Evolutionary conservation across 164 flowering plant genomes (phyloP), one percentile per base, ranked within the genome.

Genomic region (Stephania cephalantha): DNA sequence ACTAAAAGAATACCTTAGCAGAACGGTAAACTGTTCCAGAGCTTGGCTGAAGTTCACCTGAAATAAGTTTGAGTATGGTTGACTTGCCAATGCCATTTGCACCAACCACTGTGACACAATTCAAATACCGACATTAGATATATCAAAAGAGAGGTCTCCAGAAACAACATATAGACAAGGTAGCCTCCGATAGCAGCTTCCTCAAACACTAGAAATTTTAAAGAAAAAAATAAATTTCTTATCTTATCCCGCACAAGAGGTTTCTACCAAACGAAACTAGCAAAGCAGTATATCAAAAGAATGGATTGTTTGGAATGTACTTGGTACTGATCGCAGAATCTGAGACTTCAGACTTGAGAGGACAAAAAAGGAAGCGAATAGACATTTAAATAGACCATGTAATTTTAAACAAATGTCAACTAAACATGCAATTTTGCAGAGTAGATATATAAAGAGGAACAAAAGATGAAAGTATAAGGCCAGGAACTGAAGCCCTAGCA

Each of bases 1-100:
- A 61, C 66, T 35, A 61, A 18, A 18, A 61, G 71, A 8, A 75
- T 85, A 95, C 98, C 98, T 95, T 95, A 9, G 97, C 98, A 46
- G 99, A 95, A 77, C 98, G 98, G 76, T 91, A 93, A 77, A 92
- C 93, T 31, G 99, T 95, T 72, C 99, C 99, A 77, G 98, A 93
- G 83, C 85, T 95, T 76, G 99, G 99, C 79, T 95, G 99, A 75
- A 95, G 92, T 12, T 95, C 99, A 74, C 99, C 99, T 8, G 98
- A 81, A 74, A 95, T 93, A 61, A 95, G 81, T 81, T 95, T 95
- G 64, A 95, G 98, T 74, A 95, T 92, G 12, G 99, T 95, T 68
- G 99, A 95, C 79, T 95, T 95, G 31, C 99, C 98, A 80, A 95
- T 95, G 63, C 99, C 99, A 90, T 95, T 95, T 22, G 99, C 93